Conservation (phyloP, 176 grass and related monocot species). For the Carex cristatella region DNA sequence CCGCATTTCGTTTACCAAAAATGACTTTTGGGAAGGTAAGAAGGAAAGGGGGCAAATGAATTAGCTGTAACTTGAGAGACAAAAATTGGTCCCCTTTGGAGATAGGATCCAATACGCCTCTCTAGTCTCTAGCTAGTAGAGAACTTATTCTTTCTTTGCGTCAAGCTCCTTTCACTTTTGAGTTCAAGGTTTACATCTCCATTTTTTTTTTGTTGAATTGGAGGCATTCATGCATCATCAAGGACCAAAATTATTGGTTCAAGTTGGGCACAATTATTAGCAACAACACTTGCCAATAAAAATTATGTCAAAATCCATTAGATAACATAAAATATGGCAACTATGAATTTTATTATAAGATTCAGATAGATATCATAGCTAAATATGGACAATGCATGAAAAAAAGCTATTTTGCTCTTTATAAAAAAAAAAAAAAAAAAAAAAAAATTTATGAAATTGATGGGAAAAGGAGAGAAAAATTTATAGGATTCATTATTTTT, state of each 20-base stretch:
- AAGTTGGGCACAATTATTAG: neutral
- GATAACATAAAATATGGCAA: neutral
- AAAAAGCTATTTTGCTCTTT: no score
- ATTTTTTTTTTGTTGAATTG: neutral
- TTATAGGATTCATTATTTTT: no score
- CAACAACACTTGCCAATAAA: neutral
- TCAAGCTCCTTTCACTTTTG: neutral
- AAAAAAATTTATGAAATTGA: no score
- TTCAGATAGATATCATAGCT: neutral
- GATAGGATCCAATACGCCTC: slow-evolving; percentile 12
- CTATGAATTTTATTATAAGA: neutral
- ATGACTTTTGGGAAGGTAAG: neutral
- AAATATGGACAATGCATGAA: neutral
- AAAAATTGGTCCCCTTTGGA: slow-evolving; percentile 7
- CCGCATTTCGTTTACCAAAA: neutral
- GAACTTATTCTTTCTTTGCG: slow-evolving; percentile 14
- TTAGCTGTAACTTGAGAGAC: neutral
- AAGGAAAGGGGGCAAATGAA: neutral
- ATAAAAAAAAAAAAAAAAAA: no score
- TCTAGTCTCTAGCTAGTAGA: neutral
- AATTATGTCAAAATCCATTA: neutral
- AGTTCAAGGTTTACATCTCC: neutral
- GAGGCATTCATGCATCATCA: neutral
- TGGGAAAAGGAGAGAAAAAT: no score
- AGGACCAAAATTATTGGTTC: neutral